A percentile compares a stretch with the other conserved stretches of the same genome.
These are phyloP conservation scores for Prosopis cineraria DNA, from an alignment of 306 rosid species.

Conservation along the genomic window DNA sequence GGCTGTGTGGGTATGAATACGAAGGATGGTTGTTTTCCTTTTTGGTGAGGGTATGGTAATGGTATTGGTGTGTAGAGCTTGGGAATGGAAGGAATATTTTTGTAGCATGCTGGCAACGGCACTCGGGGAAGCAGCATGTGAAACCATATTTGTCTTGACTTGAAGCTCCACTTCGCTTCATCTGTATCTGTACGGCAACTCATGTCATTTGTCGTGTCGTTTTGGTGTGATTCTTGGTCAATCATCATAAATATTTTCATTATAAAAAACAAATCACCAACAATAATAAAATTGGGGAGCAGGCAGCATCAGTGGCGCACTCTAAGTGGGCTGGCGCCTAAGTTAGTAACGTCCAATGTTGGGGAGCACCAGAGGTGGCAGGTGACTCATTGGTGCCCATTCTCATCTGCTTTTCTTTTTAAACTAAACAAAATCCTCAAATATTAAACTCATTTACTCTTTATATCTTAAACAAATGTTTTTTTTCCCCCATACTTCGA, in stretches of 20 bases:
- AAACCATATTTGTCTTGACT: background rate
- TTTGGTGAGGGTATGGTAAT: background rate
- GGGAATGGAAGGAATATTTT: background rate
- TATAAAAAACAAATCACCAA: too few species aligned
- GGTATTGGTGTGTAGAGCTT: too few species aligned
- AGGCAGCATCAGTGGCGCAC: background rate
- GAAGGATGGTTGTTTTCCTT: too few species aligned
- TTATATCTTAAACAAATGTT: background rate
- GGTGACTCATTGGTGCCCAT: background rate
- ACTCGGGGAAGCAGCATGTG: background rate
- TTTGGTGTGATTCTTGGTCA: background rate
- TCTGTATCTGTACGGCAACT: background rate
- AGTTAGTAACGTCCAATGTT: slow-evolving; percentile 25
- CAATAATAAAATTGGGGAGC: background rate
- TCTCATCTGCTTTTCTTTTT: background rate
- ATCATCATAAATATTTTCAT: background rate
- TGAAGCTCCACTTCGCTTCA: background rate
- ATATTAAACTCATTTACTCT: background rate
- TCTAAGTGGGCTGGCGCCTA: background rate
- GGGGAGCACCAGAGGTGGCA: slow-evolving; percentile 16
- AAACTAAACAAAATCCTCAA: background rate
- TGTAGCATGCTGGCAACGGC: background rate
- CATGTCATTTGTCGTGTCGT: background rate
- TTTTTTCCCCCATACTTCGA: too few species aligned
- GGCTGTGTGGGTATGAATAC: too few species aligned